Evolutionary conservation across 148 eudicot species (phyloP), one percentile per base, ranked within the genome.

Genomic region (Cornus florida): DNA sequence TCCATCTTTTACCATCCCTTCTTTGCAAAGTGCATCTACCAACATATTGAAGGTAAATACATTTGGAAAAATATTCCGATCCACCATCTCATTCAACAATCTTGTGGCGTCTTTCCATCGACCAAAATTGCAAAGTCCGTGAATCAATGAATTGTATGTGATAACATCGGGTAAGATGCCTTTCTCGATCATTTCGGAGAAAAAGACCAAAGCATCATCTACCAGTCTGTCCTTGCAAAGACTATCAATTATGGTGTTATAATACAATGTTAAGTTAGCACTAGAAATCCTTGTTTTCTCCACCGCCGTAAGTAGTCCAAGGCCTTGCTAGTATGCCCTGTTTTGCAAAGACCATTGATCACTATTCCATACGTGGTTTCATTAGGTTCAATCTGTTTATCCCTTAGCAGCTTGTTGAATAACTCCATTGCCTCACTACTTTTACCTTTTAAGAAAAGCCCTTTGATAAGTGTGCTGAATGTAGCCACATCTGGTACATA

Each of bases 281-380:
- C 0, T 33, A 28, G 28, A 28, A 28, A 28, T 28, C 28, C 28
- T 43, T 13, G 39, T 33, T n/a, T 48, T 50, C 11, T 81, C 79
- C 78, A 81, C 60, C 0, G 69, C 31, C 28, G 11, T 20, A 9
- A 28, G 28, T 28, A 28, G 28, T 0, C 28, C 28, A 28, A 28
- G 28, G 28, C 28, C 28, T 28, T 78, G 68, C 75, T 74, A 9
- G 19, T 43, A 5, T 5, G 74, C 0, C 81, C 77, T 0, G 14
- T 10, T 69, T 74, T 77, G 31, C 86, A 80, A 23, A 84, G 67
- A 6, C 86, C 81, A 0, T 77, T 71, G 7, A 84, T 69, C 1
- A 84, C 33, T 7, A 60, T 70, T 5, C 48, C 73, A 20, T 59
- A 69, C 24, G 59, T 75, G 13, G 70, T n/a, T 13, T 50, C 67